Base-by-base conservation (phyloP, 371 early-diverging fungal species). In the Nematocida homosporus region DNA sequence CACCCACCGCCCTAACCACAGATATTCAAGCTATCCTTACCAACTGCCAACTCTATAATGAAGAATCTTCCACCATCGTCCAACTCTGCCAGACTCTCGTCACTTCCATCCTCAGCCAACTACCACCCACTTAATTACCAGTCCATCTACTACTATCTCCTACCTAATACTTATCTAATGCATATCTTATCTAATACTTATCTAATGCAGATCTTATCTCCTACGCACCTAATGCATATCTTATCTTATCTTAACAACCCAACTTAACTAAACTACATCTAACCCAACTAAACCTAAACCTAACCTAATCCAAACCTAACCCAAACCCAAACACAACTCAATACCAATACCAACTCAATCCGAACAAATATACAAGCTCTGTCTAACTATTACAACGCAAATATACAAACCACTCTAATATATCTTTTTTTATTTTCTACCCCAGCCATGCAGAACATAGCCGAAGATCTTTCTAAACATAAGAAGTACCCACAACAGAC, bases 391-490 rank as follows among this genome's bases (percentile, higher is more conserved):
- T n/a, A n/a, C n/a, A n/a, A 16, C 47, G 23, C 16, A 44, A 23
- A 23, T 16, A 44, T 16, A 44, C 23, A 44, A 16, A 30, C 35
- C 55, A 35, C 8, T 25, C 27, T 54, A 54, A 8, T 67, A 60
- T n/a, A n/a, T n/a, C 63, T 72, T 72, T 72, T 59, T 30, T 72
- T 72, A 52, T 72, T 52, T 61, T 57, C 40, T 41, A 47, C 6
- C 75, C 75, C 75, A 50, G 35, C 32, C 30, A 59, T 59, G 59
- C 69, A 68, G 40, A 40, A 72, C 25, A 86, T 84, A 82, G 89
- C 88, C 86, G 91, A 90, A 86, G 90, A 93, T 81, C 93, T 89
- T 89, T 93, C 93, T 86, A 93, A 92, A 89, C 95, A 94, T 87
- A 88, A 86, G 82, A 91, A 90, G 79, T 89, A 92, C 86, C 96